These are phyloP conservation scores for Daedalea quercina DNA, from an alignment of 768 basidiomycete species.

Conservation along the genomic window DNA sequence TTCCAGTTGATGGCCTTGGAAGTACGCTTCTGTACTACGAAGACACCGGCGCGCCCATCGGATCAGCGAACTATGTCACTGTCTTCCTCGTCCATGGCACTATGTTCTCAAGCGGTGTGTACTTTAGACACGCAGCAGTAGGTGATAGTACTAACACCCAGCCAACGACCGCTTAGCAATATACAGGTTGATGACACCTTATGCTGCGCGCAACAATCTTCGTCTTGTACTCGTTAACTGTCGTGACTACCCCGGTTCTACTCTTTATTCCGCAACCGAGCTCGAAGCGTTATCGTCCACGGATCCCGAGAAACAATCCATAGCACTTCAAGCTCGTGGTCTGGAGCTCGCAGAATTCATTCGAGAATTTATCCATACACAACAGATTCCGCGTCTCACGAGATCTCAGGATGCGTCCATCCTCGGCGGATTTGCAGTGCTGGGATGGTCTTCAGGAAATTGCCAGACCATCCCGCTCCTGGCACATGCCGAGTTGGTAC, in stretches of 20 bases:
- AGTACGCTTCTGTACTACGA: slow-evolving; percentile 15
- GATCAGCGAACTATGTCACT: slow-evolving; percentile 8
- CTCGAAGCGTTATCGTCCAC: background rate
- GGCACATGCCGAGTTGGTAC: slow-evolving; percentile 6
- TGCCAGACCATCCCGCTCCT: slow-evolving; percentile 7
- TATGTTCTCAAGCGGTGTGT: slow-evolving; percentile 14
- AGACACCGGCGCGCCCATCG: slow-evolving; percentile 9
- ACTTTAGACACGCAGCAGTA: background rate
- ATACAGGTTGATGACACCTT: slow-evolving; percentile 11
- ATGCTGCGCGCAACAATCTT: slow-evolving; percentile 12
- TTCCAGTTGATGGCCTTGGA: slow-evolving; percentile 9
- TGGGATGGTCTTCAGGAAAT: slow-evolving; percentile 15
- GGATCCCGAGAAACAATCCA: background rate
- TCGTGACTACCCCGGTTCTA: slow-evolving; percentile 24
- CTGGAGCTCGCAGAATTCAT: slow-evolving; percentile 13
- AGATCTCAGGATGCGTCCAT: too few species aligned
- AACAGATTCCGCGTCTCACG: slow-evolving; percentile 6
- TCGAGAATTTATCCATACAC: slow-evolving; percentile 13
- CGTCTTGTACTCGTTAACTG: slow-evolving; percentile 20
- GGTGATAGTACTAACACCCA: background rate
- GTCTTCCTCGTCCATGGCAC: slow-evolving; percentile 13
- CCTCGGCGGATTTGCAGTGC: background rate
- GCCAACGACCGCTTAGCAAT: slow-evolving; percentile 7
- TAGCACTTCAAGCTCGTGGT: slow-evolving; percentile 5
- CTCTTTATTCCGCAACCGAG: slow-evolving; percentile 16